Evolutionary conservation across 75 land plant genomes (phyloP), one percentile per base, ranked within the genome.

Genomic region (Picea sitchensis): DNA sequence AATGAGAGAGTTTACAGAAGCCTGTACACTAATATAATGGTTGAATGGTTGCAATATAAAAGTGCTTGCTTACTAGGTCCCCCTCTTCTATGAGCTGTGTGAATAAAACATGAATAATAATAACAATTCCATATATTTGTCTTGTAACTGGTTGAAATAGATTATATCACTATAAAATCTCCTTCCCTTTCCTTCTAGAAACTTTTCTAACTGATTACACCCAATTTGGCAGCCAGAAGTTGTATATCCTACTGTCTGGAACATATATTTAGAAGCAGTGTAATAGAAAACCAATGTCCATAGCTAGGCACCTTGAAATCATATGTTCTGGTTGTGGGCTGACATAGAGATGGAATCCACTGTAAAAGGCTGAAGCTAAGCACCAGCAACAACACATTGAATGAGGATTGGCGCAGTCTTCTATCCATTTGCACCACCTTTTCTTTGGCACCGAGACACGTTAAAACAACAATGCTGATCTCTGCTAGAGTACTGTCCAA

Each of bases 301-400:
- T 34, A 68, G 36, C 18, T 73, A 51, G 58, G 34, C 76, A 73
- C 76, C 76, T 75, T 51, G 59, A 75, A 75, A 30, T 75, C 76
- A 75, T 75, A 75, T 56, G 14, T 30, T 75, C 76, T 75, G 17
- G 76, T 75, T n/a, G 59, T 75, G 59, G 59, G 76, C 59, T 75
- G 31, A 51, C n/a, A 75, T 31, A 75, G 34, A 75, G 59, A 75
- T 57, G 59, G 59, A 75, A 30, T 75, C 36, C 59, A 75, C 76
- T 75, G 76, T 54, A 75, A 26, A 56, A 44, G 21, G 59, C 21
- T 41, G 21, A 69, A 41, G 47, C 38, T 31, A 47, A 75, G 32
- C 34, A 75, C 59, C 14, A 75, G 21, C 4, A 44, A 32, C 30
- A 75, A 12, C 76, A 57, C 47, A 14, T 21, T 75, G 58, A 75